These are phyloP conservation scores for Podila epigama DNA, from an alignment of 192 early-diverging fungal genomes.

Conservation along the genomic window DNA sequence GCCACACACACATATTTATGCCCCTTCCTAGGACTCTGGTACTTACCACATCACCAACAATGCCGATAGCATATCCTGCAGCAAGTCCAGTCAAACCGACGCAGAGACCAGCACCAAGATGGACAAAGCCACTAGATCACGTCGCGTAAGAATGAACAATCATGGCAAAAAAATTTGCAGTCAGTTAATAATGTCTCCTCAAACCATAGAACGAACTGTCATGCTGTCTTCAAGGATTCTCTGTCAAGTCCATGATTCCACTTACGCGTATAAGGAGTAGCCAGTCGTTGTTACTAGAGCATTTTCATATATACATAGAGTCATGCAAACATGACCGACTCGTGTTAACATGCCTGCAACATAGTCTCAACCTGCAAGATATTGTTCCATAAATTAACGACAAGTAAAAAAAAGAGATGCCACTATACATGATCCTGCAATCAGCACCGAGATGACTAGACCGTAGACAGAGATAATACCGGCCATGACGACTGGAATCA, in stretches of 20 bases:
- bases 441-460: slow-evolving; percentile 93
- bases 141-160: slow-evolving; percentile 36
- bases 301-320: neutral
- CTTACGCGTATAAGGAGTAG: slow-evolving; percentile 56
- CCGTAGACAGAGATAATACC: slow-evolving; percentile 99
- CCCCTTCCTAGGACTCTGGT: no score
- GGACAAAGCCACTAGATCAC: slow-evolving; percentile 81
- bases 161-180: slow-evolving; percentile 30
- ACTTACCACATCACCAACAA: slow-evolving; percentile 91
- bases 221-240: no score
- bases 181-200: no score
- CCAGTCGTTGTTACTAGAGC: slow-evolving; percentile 16
- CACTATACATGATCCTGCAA: slow-evolving; percentile 77
- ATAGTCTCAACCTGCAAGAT: neutral
- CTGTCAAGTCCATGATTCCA: neutral
- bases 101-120: slow-evolving; percentile 90
- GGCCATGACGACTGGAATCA: slow-evolving; percentile 98
- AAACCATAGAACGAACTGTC: no score
- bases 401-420: slow-evolving; percentile 9
- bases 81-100: slow-evolving; percentile 93
- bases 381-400: neutral
- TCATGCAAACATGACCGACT: neutral
- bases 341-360: neutral
- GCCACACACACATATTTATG: no score
- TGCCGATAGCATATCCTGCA: slow-evolving; percentile 96